Percentiles rank a stretch among this genome's conserved stretches.
phyloP scores from a whole-genome alignment of 768 basidiomycete genomes.

The Lentinula sp. region DNA sequence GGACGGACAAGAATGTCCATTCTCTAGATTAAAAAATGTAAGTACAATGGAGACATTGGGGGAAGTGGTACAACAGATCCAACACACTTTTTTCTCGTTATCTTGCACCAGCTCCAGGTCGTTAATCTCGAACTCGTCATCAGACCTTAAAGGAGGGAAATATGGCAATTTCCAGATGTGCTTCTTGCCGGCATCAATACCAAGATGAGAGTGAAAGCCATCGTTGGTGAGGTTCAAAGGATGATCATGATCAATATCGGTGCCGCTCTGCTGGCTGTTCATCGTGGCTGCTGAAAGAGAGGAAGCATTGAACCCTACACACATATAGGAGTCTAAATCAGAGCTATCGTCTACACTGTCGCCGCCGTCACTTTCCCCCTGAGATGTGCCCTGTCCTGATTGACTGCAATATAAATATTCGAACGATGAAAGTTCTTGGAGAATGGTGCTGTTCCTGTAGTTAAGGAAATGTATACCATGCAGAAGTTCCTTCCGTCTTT shows the following conservation, averaged over 20 bases:
- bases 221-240: background rate
- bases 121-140: slow-evolving; percentile 16
- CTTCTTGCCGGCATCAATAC: background rate
- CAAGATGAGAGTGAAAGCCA: too few relatives aligned
- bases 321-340: background rate
- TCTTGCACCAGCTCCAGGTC: slow-evolving; percentile 14
- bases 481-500: too few relatives aligned
- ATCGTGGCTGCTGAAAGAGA: background rate
- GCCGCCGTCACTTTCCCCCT: background rate
- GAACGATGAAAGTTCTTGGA: too few relatives aligned
- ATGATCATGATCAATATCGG: background rate
- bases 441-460: too few relatives aligned
- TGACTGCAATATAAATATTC: too few relatives aligned
- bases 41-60: background rate
- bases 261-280: background rate
- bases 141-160: slow-evolving; percentile 10
- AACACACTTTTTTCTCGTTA: slow-evolving; percentile 11
- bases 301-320: background rate
- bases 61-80: background rate
- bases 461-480: too few relatives aligned
- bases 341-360: background rate
- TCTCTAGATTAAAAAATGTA: slow-evolving; percentile 1
- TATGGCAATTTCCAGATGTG: background rate
- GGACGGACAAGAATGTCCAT: slow-evolving; percentile 10
- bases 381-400: too few relatives aligned